A percentile compares a stretch with the other conserved stretches of the same genome.
Evolutionary conservation across 192 early-diverging fungal genomes (phyloP).

Genomic region (Lunasporangiospora selenospora): DNA sequence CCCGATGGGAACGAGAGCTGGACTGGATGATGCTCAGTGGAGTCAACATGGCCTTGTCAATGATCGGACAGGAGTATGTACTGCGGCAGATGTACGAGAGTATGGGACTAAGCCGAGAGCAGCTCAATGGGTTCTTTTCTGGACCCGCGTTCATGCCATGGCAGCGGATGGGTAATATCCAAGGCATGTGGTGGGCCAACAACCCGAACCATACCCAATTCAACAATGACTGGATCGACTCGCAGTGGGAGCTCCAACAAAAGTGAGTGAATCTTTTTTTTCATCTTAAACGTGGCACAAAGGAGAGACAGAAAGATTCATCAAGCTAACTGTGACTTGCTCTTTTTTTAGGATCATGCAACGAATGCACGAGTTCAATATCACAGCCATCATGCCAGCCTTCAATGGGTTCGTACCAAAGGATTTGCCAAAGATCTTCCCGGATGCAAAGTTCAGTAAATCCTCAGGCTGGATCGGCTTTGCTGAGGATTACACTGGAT

Average conservation of each 20-base stretch:
- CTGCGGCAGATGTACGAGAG: constrained; percentile 33
- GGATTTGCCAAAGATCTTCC: constrained; percentile 4
- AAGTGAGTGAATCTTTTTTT: constrained; percentile 17
- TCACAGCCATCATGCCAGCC: constrained; percentile 33
- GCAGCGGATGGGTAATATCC: constrained; percentile 45
- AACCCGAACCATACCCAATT: constrained; percentile 19
- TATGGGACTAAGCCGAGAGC: constrained; percentile 11
- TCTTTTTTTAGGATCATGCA: constrained; percentile 21
- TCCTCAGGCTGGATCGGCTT: constrained; percentile 20
- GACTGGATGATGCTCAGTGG: constrained; percentile 50
- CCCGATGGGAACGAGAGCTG: constrained; percentile 42
- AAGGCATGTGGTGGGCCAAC: constrained; percentile 21
- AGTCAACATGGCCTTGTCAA: constrained; percentile 36
- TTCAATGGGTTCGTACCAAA: constrained; percentile 43
- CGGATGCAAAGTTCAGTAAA: constrained; percentile 9
- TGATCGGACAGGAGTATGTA: constrained; percentile 44
- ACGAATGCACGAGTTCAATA: constrained; percentile 35
- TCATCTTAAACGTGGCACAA: too few relatives aligned
- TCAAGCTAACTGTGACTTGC: too few relatives aligned
- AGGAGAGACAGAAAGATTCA: too few relatives aligned
- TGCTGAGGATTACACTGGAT: constrained; percentile 3
- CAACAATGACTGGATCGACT: constrained; percentile 45
- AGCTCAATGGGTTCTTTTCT: constrained; percentile 20
- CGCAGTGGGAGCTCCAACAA: constrained; percentile 37
- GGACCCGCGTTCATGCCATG: constrained; percentile 42